Conservation (phyloP, 495 filamentous ascomycete species). For the Aspergillus homomorphus region DNA sequence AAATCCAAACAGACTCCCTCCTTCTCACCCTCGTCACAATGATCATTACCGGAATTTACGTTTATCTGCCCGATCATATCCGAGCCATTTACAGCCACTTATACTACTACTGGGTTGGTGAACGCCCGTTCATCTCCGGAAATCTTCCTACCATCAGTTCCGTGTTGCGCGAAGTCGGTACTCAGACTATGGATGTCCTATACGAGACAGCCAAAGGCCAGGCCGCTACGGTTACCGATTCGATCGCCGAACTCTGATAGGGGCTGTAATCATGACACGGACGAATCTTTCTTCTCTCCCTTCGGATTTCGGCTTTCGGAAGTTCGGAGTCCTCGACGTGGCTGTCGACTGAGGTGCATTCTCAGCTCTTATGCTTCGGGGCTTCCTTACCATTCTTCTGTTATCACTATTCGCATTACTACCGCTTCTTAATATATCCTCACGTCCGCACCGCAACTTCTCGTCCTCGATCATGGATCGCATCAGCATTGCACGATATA, state of each 20-base stretch:
- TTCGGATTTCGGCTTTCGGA: neutral
- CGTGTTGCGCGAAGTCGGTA: conserved; percentile 36
- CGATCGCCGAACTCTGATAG: conserved; percentile 40
- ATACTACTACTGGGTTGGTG: conserved; percentile 92
- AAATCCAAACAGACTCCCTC: conserved; percentile 66
- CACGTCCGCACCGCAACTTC: neutral
- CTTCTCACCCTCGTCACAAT: conserved; percentile 83
- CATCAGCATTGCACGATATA: conserved; percentile 7
- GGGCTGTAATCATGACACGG: neutral
- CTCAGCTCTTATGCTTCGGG: conserved; percentile 7
- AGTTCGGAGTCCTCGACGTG: neutral
- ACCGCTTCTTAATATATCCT: conserved; percentile 7
- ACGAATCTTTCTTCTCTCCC: neutral
- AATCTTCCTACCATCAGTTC: conserved; percentile 37
- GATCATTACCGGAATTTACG: conserved; percentile 75
- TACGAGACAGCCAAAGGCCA: conserved; percentile 44
- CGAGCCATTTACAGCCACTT: conserved; percentile 71
- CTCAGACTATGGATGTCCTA: conserved; percentile 36
- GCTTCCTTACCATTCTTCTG: conserved; percentile 1
- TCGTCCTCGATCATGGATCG: conserved; percentile 3
- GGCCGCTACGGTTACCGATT: conserved; percentile 32
- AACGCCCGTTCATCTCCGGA: conserved; percentile 46
- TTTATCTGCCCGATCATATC: conserved; percentile 92
- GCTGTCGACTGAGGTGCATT: neutral
- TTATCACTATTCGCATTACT: conserved; percentile 10